Evolutionary conservation across 2,329 filamentous ascomycete species (phyloP), one percentile per base, ranked within the genome.

Genomic region (Fusarium tupiense): DNA sequence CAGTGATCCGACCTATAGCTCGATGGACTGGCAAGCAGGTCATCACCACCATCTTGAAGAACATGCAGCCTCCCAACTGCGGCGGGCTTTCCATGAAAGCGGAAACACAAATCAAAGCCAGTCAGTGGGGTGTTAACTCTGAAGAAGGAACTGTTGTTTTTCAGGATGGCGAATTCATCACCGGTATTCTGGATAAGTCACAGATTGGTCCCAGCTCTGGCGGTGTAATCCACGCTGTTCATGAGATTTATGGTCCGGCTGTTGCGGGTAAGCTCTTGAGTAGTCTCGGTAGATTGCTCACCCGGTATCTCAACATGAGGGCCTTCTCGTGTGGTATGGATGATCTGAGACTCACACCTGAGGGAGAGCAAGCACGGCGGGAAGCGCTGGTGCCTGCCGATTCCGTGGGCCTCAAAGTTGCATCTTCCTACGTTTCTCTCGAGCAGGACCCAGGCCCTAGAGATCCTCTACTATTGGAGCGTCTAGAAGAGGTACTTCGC

Each of bases 311-410:
- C 69, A 94, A 96, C 80, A 97, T 98, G 91, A 90, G 95, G 59
- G 96, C 96, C 4, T 98, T 98, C 82, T 96, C 94, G 74, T 99
- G 96, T 82, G 97, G 97, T 81, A 98, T 99, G 83, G 96, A 99
- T 79, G 97, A 99, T 86, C 87, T 99, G 67, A 91, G 93, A 66
- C 89, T 99, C 59, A 98, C 96, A 2, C 86, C 89, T 3, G 86
- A 93, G 71, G 96, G 96, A 61, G 95, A 99, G 80, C 85, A 85
- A 63, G 86, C 88, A 61, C 91, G 96, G 47, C 89, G 88, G 74
- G 86, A 93, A 73, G 91, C 91, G 71, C 85, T 99, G 19, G 84
- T 88, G 72, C 89, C 89, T 57, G 93, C 94, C 2, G 85, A 91
- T 44, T 84, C 83, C 6, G 89, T 96, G 64, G 96, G 96, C 67